Percentiles rank a stretch among this genome's conserved stretches.
Conservation (phyloP, 495 filamentous ascomycete species). For the Aspergillus heteromorphus region DNA sequence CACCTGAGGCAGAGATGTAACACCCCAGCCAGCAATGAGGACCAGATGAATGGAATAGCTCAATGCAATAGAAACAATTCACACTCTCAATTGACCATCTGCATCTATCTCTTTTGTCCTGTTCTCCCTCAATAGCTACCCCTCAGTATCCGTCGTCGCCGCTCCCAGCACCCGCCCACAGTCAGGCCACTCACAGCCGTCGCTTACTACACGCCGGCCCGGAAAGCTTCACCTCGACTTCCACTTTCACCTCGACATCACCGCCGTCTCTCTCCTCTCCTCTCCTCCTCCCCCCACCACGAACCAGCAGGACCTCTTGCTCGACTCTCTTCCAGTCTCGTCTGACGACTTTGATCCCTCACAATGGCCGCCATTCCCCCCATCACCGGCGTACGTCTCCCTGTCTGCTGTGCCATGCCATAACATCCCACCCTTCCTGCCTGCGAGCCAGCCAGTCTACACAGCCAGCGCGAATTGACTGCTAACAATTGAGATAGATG, state of each 20-base stretch:
- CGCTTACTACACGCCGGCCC: conserved; percentile 36
- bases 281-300: conserved; percentile 21
- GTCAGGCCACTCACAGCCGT: conserved; percentile 24
- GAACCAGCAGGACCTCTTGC: conserved; percentile 12
- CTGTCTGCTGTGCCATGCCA: conserved; percentile 5
- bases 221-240: conserved; percentile 39
- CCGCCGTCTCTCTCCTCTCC: conserved; percentile 22
- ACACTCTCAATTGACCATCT: too few relatives aligned
- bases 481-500: conserved; percentile 45
- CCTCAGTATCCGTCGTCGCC: background rate
- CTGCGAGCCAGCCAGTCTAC: too few relatives aligned
- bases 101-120: too few relatives aligned
- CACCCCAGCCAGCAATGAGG: background rate
- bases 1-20: conserved; percentile 13
- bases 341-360: conserved; percentile 20
- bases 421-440: background rate
- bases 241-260: conserved; percentile 23
- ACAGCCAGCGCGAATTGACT: too few relatives aligned
- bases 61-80: too few relatives aligned
- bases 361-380: conserved; percentile 44
- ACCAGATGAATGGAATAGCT: too few relatives aligned
- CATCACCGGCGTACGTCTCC: conserved; percentile 46
- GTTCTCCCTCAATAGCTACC: too few relatives aligned
- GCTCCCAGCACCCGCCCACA: background rate
- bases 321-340: conserved; percentile 7